Conservation (phyloP, 495 filamentous ascomycete species). For the Aspergillus leporis region DNA sequence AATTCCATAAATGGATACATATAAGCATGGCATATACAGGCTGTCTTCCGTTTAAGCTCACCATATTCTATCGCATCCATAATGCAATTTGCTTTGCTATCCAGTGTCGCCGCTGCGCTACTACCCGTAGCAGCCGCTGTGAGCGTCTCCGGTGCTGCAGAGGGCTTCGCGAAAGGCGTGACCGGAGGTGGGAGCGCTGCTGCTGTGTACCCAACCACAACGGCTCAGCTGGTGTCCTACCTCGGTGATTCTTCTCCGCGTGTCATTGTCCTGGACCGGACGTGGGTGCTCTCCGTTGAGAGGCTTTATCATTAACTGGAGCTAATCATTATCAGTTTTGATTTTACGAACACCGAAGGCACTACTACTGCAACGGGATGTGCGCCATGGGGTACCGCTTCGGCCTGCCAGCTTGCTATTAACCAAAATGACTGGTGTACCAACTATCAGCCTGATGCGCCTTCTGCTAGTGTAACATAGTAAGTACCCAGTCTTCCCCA, state of each 20-base stretch:
- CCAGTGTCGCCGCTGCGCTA: background rate
- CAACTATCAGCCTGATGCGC: slow-evolving; percentile 33
- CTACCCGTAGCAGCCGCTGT: background rate
- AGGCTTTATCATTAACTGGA: no score
- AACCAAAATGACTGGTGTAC: slow-evolving; percentile 47
- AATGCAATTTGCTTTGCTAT: background rate
- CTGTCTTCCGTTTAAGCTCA: no score
- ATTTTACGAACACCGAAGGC: slow-evolving; percentile 44
- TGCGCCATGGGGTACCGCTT: slow-evolving; percentile 41
- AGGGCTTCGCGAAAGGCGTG: slow-evolving; percentile 4
- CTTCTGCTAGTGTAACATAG: slow-evolving; percentile 36
- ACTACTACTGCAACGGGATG: slow-evolving; percentile 41
- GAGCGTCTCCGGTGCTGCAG: slow-evolving; percentile 4
- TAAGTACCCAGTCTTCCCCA: background rate
- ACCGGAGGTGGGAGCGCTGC: slow-evolving; percentile 1
- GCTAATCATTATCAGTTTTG: slow-evolving; percentile 19
- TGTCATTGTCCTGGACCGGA: slow-evolving; percentile 35
- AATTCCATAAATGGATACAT: no score
- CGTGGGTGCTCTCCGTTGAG: background rate
- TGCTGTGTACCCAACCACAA: background rate
- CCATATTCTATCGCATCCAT: background rate
- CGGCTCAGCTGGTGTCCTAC: slow-evolving; percentile 24
- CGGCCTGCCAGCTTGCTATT: slow-evolving; percentile 51
- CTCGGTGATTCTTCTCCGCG: slow-evolving; percentile 30
- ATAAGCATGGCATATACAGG: no score